Conservation (phyloP, 2,329 filamentous ascomycete species). For the Lecanicillium sp. region DNA sequence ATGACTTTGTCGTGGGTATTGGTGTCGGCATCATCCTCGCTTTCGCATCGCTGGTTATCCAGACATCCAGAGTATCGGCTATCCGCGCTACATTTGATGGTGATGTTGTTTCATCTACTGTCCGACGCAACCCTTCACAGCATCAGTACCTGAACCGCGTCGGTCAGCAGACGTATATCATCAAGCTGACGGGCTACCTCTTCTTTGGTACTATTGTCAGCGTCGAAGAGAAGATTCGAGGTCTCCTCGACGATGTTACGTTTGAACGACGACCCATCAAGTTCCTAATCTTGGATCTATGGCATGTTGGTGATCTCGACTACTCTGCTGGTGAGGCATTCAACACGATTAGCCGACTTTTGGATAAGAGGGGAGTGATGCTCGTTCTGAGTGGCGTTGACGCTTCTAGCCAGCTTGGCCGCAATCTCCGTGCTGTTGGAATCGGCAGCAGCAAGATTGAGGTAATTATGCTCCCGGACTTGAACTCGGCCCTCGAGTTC, state of each 20-base stretch:
- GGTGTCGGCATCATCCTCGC: constrained; percentile 86
- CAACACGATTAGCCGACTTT: constrained; percentile 79
- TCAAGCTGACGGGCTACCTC: constrained; percentile 90
- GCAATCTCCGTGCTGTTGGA: constrained; percentile 75
- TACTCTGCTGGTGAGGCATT: constrained; percentile 96
- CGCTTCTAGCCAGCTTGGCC: constrained; percentile 67
- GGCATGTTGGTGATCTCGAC: constrained; percentile 85
- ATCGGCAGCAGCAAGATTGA: constrained; percentile 67
- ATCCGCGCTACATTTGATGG: constrained; percentile 88
- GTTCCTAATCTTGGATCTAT: constrained; percentile 83
- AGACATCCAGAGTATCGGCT: constrained; percentile 83
- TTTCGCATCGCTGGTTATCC: constrained; percentile 84
- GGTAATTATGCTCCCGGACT: constrained; percentile 76
- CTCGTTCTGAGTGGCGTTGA: constrained; percentile 80
- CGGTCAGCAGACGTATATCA: constrained; percentile 80
- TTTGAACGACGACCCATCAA: constrained; percentile 76
- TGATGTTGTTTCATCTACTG: constrained; percentile 83
- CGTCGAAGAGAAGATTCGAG: constrained; percentile 82
- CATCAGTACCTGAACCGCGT: constrained; percentile 80
- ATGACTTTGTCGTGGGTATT: constrained; percentile 94
- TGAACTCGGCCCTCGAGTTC: constrained; percentile 88
- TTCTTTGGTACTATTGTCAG: constrained; percentile 98
- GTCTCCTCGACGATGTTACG: constrained; percentile 72
- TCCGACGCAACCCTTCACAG: constrained; percentile 84
- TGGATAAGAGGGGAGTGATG: constrained; percentile 70